Percentiles rank a stretch among this genome's conserved stretches.
phyloP scores from a whole-genome alignment of 2,329 filamentous ascomycete genomes.

The Fusarium oxysporum region DNA sequence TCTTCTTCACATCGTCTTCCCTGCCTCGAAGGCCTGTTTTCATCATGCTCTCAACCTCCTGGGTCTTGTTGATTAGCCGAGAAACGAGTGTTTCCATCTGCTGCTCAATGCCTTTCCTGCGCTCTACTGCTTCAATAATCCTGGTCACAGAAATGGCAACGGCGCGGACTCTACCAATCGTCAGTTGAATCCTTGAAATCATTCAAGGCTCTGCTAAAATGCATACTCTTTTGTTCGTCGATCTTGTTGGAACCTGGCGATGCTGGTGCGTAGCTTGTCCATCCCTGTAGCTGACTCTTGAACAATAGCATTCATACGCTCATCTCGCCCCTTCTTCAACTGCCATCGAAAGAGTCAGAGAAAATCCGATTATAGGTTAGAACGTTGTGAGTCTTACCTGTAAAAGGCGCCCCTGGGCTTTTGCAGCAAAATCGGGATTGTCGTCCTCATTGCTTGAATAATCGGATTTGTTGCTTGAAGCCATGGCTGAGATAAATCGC shows the following conservation, averaged over 20 bases:
- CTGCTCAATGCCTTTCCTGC: conserved; percentile 44
- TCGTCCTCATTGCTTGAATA: conserved; percentile 34
- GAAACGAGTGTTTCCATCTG: conserved; percentile 44
- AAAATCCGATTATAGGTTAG: background rate
- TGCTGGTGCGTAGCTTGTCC: conserved; percentile 40
- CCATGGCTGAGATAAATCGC: conserved; percentile 17
- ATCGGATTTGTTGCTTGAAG: conserved; percentile 23
- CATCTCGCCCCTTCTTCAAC: conserved; percentile 49
- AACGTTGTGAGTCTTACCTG: conserved; percentile 28
- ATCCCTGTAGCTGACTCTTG: conserved; percentile 42
- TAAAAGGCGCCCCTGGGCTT: conserved; percentile 45
- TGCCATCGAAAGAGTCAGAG: conserved; percentile 18
- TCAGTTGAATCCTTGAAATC: background rate
- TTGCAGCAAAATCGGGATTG: conserved; percentile 41
- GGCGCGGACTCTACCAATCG: conserved; percentile 24
- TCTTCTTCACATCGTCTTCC: conserved; percentile 38
- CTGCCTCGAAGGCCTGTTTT: conserved; percentile 46
- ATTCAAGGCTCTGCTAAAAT: background rate
- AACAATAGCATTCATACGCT: conserved; percentile 41
- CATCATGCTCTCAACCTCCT: conserved; percentile 48
- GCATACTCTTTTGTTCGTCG: conserved; percentile 41
- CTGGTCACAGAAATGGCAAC: conserved; percentile 28
- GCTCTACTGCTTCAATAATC: conserved; percentile 40
- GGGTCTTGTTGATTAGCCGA: conserved; percentile 31
- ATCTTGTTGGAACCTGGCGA: conserved; percentile 39